These are phyloP conservation scores for Exophiala alcalophila DNA, from an alignment of 2,329 filamentous ascomycete genomes.

Conservation along the genomic window DNA sequence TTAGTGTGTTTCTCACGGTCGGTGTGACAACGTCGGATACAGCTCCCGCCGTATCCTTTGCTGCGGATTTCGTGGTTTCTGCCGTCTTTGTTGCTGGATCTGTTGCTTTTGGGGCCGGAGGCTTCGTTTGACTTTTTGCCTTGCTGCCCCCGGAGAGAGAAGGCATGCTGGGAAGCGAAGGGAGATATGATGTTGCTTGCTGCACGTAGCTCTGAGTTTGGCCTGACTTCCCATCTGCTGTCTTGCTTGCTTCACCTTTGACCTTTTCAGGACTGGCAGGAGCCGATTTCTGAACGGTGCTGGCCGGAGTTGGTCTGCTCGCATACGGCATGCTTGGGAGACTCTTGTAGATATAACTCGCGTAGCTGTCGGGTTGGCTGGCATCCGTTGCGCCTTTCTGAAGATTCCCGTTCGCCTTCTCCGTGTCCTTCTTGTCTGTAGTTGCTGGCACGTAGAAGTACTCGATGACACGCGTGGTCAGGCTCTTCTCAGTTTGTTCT, in stretches of 20 bases:
- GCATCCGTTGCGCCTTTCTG: slow-evolving; percentile 19
- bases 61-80: slow-evolving; percentile 14
- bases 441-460: slow-evolving; percentile 30
- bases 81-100: slow-evolving; percentile 20
- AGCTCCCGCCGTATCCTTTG: slow-evolving; percentile 19
- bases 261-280: slow-evolving; percentile 15
- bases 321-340: slow-evolving; percentile 28
- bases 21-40: slow-evolving; percentile 22
- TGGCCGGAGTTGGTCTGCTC: slow-evolving; percentile 13
- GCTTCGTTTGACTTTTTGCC: slow-evolving; percentile 31
- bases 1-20: slow-evolving; percentile 25
- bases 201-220: slow-evolving; percentile 26
- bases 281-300: slow-evolving; percentile 7
- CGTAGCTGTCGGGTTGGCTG: slow-evolving; percentile 17
- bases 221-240: slow-evolving; percentile 2
- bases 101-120: slow-evolving; percentile 22
- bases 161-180: slow-evolving; percentile 25
- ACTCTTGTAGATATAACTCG: slow-evolving; percentile 21
- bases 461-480: slow-evolving; percentile 29
- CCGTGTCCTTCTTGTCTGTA: slow-evolving; percentile 28
- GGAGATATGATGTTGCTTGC: slow-evolving; percentile 26
- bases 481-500: slow-evolving; percentile 31
- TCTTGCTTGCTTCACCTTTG: slow-evolving; percentile 10
- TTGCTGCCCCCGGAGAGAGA: slow-evolving; percentile 13
- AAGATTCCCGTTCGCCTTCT: slow-evolving; percentile 21